Base-by-base conservation (phyloP, 2,329 filamentous ascomycete genomes). In the Fusarium equiseti region DNA sequence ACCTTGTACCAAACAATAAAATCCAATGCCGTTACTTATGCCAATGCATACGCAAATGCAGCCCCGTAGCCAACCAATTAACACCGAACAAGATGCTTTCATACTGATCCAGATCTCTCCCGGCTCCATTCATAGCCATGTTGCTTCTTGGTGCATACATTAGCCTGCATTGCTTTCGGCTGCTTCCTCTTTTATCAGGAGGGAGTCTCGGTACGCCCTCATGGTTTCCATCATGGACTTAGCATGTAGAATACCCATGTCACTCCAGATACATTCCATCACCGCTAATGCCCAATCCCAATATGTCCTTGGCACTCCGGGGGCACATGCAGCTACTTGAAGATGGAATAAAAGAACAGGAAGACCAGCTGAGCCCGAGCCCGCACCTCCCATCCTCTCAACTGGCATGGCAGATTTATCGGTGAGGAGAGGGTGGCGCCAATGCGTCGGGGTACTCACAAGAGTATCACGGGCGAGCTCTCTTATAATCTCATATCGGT, bases 171-270 rank as follows among this genome's bases (percentile, higher is more conserved):
- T 58, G 31, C 22, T 59, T 40, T 31, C 63, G 42, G 29, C 46
- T 58, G 24, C 56, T 42, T 29, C 67, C 63, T 73, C 66, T 38
- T 63, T 54, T 32, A 57, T 56, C 5, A 59, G 31, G 38, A 64
- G 5, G n/a, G 63, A 63, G 24, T 74, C 72, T 26, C 63, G 65
- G 43, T 77, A 69, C 15, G 65, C 66, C n/a, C 55, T 68, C 82
- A 84, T 83, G 9, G 78, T 72, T 44, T 84, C 82, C 40, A 82
- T 81, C 64, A 86, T 77, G 20, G 79, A 76, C 58, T 81, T 79
- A 3, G 85, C 85, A 66, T 86, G 83, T 35, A 84, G 76, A 82
- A 88, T 86, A 11, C 86, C 86, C 77, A 86, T 83, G 44, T 84
- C 81, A 51, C 80, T 77, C 83, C 84, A 87, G 15, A 87, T 81